These are phyloP conservation scores for Earliella scabrosa DNA, from an alignment of 1,284 basidiomycete species.

Conservation along the genomic window DNA sequence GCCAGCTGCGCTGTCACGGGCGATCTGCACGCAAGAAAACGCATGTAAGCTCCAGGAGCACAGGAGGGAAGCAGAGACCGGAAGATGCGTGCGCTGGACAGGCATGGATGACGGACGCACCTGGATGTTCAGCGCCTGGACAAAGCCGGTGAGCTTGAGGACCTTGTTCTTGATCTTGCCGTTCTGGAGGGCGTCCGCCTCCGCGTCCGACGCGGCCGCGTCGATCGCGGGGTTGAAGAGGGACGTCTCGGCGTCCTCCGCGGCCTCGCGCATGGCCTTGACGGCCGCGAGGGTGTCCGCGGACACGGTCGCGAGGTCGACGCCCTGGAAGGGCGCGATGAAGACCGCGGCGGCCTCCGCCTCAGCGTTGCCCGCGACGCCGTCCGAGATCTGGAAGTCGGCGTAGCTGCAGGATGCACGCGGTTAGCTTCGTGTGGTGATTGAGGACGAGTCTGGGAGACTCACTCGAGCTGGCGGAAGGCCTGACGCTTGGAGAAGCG, in stretches of 20 bases:
- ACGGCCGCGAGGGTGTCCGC: constrained; percentile 36
- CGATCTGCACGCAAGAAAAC: constrained; percentile 39
- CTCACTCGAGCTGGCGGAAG: constrained; percentile 20
- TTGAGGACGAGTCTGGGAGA: neutral
- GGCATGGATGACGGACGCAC: no score
- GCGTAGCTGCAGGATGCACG: constrained; percentile 41
- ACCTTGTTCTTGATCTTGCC: constrained; percentile 61
- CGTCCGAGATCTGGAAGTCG: constrained; percentile 52
- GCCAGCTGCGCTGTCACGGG: constrained; percentile 42
- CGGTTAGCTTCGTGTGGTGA: neutral
- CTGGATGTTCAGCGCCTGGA: constrained; percentile 46
- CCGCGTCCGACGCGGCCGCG: constrained; percentile 43
- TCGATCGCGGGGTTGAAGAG: constrained; percentile 49
- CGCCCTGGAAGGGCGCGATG: constrained; percentile 43
- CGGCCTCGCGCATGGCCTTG: constrained; percentile 48
- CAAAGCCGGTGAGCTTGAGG: constrained; percentile 49
- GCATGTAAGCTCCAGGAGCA: no score
- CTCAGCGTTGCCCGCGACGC: constrained; percentile 44
- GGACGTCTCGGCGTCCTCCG: constrained; percentile 49
- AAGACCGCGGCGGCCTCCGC: constrained; percentile 49
- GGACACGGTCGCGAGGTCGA: constrained; percentile 41
- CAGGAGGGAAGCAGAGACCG: neutral
- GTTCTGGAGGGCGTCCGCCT: constrained; percentile 43
- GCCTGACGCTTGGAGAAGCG: constrained; percentile 16
- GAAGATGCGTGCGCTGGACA: no score